Percentiles rank a stretch among this genome's conserved stretches.
Evolutionary conservation across 2,329 filamentous ascomycete genomes (phyloP).

Genomic region (Apiospora aurea): DNA sequence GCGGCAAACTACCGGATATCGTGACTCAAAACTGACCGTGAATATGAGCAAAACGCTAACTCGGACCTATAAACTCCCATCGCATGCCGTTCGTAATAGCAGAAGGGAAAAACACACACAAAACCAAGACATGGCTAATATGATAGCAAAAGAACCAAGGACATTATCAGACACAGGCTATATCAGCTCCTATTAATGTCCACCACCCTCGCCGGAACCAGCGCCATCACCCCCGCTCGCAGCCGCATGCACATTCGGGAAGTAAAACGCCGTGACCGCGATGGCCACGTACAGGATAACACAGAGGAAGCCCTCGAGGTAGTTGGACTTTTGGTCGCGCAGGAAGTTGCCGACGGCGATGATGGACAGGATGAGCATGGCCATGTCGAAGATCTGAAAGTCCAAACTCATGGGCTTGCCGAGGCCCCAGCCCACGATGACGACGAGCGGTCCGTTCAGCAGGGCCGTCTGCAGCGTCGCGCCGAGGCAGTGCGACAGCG

Average conservation of each 20-base stretch:
- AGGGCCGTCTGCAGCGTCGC: conserved; percentile 89
- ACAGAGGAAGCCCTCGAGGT: conserved; percentile 84
- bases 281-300: conserved; percentile 71
- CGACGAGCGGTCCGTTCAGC: conserved; percentile 83
- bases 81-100: background rate
- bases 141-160: background rate
- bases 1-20: conserved; percentile 1
- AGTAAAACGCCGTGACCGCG: conserved; percentile 64
- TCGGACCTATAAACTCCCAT: background rate
- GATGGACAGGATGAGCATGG: conserved; percentile 82
- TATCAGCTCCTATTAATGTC: background rate
- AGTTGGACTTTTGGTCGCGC: conserved; percentile 88
- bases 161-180: background rate
- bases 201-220: background rate
- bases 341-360: conserved; percentile 88
- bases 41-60: background rate
- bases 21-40: background rate
- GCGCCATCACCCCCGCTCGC: background rate
- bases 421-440: conserved; percentile 85
- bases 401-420: conserved; percentile 76
- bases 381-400: conserved; percentile 87
- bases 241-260: conserved; percentile 49
- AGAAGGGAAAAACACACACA: background rate
- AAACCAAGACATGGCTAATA: background rate
- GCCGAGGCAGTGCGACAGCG: conserved; percentile 84